These are phyloP conservation scores for Talaromyces borbonicus DNA, from an alignment of 495 filamentous ascomycete genomes.

Conservation along the genomic window DNA sequence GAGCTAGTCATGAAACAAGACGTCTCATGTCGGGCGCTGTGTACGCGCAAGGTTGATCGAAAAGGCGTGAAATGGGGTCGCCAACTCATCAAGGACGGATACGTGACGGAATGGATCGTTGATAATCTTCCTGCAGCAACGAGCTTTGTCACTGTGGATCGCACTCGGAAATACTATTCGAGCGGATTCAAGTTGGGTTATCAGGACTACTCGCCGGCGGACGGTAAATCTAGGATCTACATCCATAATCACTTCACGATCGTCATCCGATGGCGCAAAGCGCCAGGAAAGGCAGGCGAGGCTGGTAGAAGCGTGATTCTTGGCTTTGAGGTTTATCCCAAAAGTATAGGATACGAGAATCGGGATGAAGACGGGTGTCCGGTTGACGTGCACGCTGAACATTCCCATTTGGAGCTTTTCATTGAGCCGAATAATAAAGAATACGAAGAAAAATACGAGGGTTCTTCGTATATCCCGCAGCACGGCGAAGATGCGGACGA, in stretches of 20 bases:
- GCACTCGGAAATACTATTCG: conserved; percentile 82
- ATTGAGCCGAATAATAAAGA: conserved; percentile 52
- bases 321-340: conserved; percentile 88
- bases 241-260: conserved; percentile 91
- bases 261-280: conserved; percentile 72
- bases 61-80: conserved; percentile 60
- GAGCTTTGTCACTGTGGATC: conserved; percentile 85
- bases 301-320: conserved; percentile 76
- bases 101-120: conserved; percentile 92
- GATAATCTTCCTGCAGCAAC: conserved; percentile 92
- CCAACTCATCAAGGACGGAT: conserved; percentile 69
- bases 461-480: conserved; percentile 48
- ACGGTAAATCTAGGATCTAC: conserved; percentile 58
- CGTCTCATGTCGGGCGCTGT: conserved; percentile 65
- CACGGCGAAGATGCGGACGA: conserved; percentile 52
- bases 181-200: conserved; percentile 92
- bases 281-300: conserved; percentile 56
- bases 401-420: conserved; percentile 57
- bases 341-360: conserved; percentile 61
- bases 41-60: conserved; percentile 54
- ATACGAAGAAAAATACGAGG: conserved; percentile 45
- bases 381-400: conserved; percentile 48
- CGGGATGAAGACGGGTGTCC: conserved; percentile 57
- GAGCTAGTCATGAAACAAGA: conserved; percentile 75
- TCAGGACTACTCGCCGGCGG: conserved; percentile 51